phyloP scores from a whole-genome alignment of 2,329 filamentous ascomycete genomes.

The Colletotrichum lini region DNA sequence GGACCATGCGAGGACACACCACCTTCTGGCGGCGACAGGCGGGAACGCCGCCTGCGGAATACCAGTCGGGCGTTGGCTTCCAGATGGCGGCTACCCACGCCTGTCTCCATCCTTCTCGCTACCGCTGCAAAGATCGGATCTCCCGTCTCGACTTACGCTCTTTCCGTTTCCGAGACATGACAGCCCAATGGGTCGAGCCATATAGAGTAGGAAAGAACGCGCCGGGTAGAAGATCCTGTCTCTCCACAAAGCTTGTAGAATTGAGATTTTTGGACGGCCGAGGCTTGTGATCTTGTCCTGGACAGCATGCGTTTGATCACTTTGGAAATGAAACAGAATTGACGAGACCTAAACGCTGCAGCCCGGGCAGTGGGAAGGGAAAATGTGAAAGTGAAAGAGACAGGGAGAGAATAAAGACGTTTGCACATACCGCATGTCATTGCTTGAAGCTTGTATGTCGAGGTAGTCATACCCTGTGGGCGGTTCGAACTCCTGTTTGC shows the following conservation, averaged over 20 bases:
- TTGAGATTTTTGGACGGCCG: slow-evolving; percentile 16
- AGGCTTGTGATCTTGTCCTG: slow-evolving; percentile 1
- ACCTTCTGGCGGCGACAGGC: slow-evolving; percentile 53
- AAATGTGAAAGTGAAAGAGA: neutral
- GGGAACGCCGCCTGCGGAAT: slow-evolving; percentile 49
- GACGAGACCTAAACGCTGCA: slow-evolving; percentile 27
- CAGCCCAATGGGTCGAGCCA: slow-evolving; percentile 16
- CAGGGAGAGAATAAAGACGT: slow-evolving; percentile 40
- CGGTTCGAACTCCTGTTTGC: slow-evolving; percentile 69
- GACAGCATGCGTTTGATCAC: slow-evolving; percentile 21
- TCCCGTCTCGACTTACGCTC: slow-evolving; percentile 21
- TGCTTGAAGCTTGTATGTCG: slow-evolving; percentile 62
- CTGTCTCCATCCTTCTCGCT: slow-evolving; percentile 25
- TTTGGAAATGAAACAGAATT: slow-evolving; percentile 36
- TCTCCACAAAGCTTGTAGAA: slow-evolving; percentile 14
- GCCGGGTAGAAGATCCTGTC: slow-evolving; percentile 14
- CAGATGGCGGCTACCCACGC: slow-evolving; percentile 55
- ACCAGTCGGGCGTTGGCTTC: slow-evolving; percentile 54
- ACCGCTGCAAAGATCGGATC: slow-evolving; percentile 7
- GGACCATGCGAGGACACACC: slow-evolving; percentile 52
- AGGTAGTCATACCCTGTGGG: slow-evolving; percentile 70
- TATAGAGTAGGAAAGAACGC: slow-evolving; percentile 4
- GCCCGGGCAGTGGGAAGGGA: slow-evolving; percentile 5
- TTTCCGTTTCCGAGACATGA: slow-evolving; percentile 1
- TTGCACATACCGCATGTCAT: slow-evolving; percentile 69